Percentiles rank a stretch among this genome's conserved stretches.
These are phyloP conservation scores for Talaromyces funiculosus DNA, from an alignment of 2,329 filamentous ascomycete species.

Conservation along the genomic window DNA sequence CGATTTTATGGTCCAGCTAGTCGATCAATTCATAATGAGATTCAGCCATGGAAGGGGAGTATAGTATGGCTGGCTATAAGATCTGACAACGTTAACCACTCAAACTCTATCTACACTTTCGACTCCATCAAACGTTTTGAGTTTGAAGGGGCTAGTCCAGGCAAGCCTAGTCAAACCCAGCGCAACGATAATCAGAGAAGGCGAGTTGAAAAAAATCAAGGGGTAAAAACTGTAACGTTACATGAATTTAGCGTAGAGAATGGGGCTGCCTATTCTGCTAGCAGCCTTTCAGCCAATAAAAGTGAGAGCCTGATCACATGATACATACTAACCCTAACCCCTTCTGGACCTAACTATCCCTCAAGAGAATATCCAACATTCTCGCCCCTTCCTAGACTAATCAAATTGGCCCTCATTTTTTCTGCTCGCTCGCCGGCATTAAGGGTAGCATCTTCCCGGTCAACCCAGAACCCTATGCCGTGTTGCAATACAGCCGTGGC, in stretches of 20 bases:
- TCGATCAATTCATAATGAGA: background rate
- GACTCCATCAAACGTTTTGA: background rate
- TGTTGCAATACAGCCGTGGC: constrained; percentile 43
- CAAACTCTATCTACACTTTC: background rate
- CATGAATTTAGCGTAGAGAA: constrained; percentile 1
- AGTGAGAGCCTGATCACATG: background rate
- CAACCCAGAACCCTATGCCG: constrained; percentile 41
- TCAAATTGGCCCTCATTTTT: constrained; percentile 39
- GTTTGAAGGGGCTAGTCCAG: background rate
- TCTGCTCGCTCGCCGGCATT: constrained; percentile 34
- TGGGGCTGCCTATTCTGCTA: background rate
- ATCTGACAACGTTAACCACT: background rate
- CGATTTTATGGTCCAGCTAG: background rate
- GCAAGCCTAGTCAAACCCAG: background rate
- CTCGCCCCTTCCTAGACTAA: constrained; percentile 42
- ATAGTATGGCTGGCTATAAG: background rate
- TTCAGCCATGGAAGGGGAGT: background rate
- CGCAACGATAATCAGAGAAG: background rate
- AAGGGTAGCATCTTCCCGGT: constrained; percentile 38
- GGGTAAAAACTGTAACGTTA: constrained; percentile 8
- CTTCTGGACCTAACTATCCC: background rate
- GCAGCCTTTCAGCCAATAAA: background rate
- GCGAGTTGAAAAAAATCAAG: background rate
- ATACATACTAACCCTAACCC: background rate
- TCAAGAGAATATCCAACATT: constrained; percentile 32